Evolutionary conservation across 1,139 yeast genomes (phyloP), one percentile per base, ranked within the genome.

Genomic region (Debaryomycetaceae sp.): DNA sequence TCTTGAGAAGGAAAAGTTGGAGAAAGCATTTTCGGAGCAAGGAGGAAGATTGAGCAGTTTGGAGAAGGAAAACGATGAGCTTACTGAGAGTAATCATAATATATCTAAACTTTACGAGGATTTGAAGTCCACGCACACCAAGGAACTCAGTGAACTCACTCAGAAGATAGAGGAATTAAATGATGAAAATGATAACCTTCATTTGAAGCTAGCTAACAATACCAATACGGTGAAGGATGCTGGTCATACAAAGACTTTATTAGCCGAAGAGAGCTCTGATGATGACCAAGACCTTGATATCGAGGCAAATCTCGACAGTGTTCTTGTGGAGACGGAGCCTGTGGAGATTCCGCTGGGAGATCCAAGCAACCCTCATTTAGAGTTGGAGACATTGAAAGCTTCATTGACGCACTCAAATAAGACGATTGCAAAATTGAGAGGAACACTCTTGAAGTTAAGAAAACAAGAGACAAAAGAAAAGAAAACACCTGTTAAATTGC

Each of bases 401-500:
- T 81, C 87, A 11, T 67, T 87, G 49, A 71, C 71, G 19, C 87
- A 78, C 58, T 85, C 92, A 4, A 81, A 83, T 51, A 71, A 75
- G 45, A 75, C 79, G 0, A 79, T 81, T 41, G 63, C 77, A 9
- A 78, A 75, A 50, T 67, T 82, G 45, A 73, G 83, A 56, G 60
- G 73, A 11, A 72, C 71, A 4, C 59, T 79, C 13, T 54, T 75
- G 46, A 79, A 75, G 53, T 49, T 63, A 19, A 74, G 70, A 50
- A 46, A 41, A 30, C 54, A 46, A 36, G 48, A 41, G 17, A 46
- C 15, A 45, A 26, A 40, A 50, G 44, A 36, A 15, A 36, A 30
- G 15, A 16, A 13, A 8, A 17, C 38, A 9, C 38, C 38, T 18
- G n/a, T 31, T 9, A 36, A 36, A 13, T 14, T 31, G 13, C 34